Evolutionary conservation across 1,284 basidiomycete genomes (phyloP), one percentile per base, ranked within the genome.

Genomic region (Dichomitus squalens): DNA sequence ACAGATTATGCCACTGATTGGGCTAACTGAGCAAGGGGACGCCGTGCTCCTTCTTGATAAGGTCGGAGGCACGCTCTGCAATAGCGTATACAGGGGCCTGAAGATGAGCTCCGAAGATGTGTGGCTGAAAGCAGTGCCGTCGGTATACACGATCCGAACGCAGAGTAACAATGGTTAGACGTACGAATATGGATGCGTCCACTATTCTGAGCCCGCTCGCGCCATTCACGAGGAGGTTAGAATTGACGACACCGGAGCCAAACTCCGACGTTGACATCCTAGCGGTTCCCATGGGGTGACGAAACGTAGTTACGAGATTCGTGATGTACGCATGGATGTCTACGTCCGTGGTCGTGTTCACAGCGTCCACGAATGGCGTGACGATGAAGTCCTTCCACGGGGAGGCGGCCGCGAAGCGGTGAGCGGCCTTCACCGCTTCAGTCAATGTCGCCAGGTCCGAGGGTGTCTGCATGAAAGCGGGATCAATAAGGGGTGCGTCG

Each of bases 181-280:
- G 21, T 7, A 41, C 40, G 40, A 41, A 41, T 16, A 41, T 14
- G 12, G 40, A 41, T 4, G 40, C 40, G 40, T 41, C 40, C 21
- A 41, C 40, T 14, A 41, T 41, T 23, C 40, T 11, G 21, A 41
- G 11, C 12, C 40, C 40, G 21, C 6, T 1, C 40, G 4, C 40
- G 11, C 25, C 25, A 20, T 41, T 16, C 40, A 41, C 40, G 12
- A 41, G 9, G 21, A 41, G 40, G 21, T 3, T 16, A 11, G 68
- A 58, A 55, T 73, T 70, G 12, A 74, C 64, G 7, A 75, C 74
- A 41, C 57, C 47, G 14, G 12, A 33, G 16, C 39, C 47, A 9
- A 34, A 43, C 8, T 25, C n/a, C 6, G n/a, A 9, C 2, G 51
- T 40, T 34, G 59, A 51, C 54, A 65, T 65, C 8, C 44, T n/a